Conservation (phyloP, 352 stramenopile species). For the Pythium sp. region DNA sequence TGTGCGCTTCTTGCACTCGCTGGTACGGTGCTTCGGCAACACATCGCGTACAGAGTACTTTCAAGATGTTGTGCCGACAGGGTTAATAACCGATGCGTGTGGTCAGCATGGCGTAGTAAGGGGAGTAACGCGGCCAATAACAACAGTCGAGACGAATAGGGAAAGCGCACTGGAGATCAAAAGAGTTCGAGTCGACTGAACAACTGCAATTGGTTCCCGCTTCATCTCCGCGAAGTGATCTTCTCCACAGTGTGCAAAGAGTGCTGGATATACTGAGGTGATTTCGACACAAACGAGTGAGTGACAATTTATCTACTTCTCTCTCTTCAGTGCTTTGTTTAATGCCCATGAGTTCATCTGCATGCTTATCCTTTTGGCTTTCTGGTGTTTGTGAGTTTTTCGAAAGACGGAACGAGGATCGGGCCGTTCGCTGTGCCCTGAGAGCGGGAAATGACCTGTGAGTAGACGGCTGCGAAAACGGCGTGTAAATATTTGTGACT, state of each 20-base stretch:
- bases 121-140: not conserved
- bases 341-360: too few relatives aligned
- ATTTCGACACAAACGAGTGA: too few relatives aligned
- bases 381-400: not conserved
- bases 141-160: not conserved
- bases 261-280: too few relatives aligned
- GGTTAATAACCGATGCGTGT: not conserved
- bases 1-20: too few relatives aligned
- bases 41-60: not conserved
- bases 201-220: too few relatives aligned
- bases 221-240: too few relatives aligned
- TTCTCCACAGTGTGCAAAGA: too few relatives aligned
- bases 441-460: not conserved
- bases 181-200: too few relatives aligned
- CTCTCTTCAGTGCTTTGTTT: too few relatives aligned
- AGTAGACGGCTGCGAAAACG: not conserved
- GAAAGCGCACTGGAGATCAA: not conserved
- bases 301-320: too few relatives aligned
- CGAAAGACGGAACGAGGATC: not conserved
- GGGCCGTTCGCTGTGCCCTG: not conserved
- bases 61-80: not conserved
- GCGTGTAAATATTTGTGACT: not conserved
- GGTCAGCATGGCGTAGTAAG: not conserved
- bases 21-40: not conserved
- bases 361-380: too few relatives aligned